These are phyloP conservation scores for Saccharomycopsis babjevae DNA, from an alignment of 805 yeast genomes.

Conservation along the genomic window DNA sequence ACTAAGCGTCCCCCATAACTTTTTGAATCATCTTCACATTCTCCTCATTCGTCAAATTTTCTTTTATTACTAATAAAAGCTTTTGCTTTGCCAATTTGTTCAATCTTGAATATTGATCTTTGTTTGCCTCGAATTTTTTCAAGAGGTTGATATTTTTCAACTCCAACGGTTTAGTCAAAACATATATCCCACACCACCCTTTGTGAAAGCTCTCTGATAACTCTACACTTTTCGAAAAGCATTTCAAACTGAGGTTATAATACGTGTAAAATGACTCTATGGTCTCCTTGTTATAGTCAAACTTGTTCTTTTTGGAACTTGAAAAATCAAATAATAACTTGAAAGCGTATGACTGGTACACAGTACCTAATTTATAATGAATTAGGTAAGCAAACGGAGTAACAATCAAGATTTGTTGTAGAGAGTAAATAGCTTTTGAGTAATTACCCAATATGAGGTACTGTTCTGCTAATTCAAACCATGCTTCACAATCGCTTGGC, in stretches of 20 bases:
- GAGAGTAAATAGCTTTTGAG: constrained; percentile 55
- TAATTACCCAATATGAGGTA: constrained; percentile 53
- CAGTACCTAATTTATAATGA: constrained; percentile 54
- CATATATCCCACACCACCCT: constrained; percentile 64
- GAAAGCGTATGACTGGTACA: constrained; percentile 22
- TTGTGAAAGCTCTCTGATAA: constrained; percentile 56
- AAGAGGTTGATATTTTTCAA: constrained; percentile 19
- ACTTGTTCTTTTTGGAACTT: constrained; percentile 6
- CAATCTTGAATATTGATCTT: constrained; percentile 25
- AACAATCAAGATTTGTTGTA: constrained; percentile 58
- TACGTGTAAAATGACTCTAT: constrained; percentile 15
- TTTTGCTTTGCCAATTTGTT: constrained; percentile 28
- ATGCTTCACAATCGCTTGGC: constrained; percentile 68
- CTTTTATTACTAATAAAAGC: constrained; percentile 28
- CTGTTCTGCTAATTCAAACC: constrained; percentile 68
- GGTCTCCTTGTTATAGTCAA: constrained; percentile 9
- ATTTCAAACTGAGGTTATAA: constrained; percentile 27
- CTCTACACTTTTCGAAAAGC: constrained; percentile 66
- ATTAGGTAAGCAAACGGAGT: constrained; percentile 63
- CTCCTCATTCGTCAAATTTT: constrained; percentile 23
- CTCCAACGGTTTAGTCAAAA: constrained; percentile 26
- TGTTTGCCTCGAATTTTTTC: constrained; percentile 21
- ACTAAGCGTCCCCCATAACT: not conserved
- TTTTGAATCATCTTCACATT: constrained; percentile 1
- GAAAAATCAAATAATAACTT: constrained; percentile 10